Evolutionary conservation across 176 grass and related monocot species (phyloP).

Genomic region (Eleusine coracana): DNA sequence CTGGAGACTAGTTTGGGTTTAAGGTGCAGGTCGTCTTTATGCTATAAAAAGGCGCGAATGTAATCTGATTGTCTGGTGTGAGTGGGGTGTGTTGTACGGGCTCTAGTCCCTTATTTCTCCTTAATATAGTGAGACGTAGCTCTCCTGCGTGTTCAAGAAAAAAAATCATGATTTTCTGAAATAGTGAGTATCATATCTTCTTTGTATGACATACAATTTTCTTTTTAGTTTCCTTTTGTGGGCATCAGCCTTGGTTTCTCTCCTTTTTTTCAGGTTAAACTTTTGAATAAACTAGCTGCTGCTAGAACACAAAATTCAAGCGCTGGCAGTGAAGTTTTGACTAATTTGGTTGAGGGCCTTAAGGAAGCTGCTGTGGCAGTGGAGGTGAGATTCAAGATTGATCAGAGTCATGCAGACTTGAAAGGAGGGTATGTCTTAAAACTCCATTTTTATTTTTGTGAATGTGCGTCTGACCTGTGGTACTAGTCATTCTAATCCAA

Average conservation of each 20-base stretch:
- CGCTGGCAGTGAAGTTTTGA: conserved; percentile 72
- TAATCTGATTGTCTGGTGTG: too few species aligned
- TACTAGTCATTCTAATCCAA: background rate
- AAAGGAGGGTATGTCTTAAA: conserved; percentile 77
- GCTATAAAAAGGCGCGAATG: too few species aligned
- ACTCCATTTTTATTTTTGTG: conserved; percentile 13
- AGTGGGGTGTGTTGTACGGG: too few species aligned
- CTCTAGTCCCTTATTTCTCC: too few species aligned
- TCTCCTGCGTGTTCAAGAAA: too few species aligned
- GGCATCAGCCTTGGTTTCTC: background rate
- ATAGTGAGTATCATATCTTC: conserved; percentile 21
- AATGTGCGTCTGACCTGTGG: background rate
- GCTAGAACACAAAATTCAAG: conserved; percentile 67
- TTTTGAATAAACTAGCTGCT: conserved; percentile 92
- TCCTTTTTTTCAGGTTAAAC: conserved; percentile 70
- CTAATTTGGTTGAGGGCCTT: conserved; percentile 81
- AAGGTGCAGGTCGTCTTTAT: too few species aligned
- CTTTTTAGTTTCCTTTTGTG: background rate
- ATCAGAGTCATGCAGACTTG: conserved; percentile 83
- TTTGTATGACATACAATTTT: background rate
- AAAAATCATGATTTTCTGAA: conserved; percentile 4
- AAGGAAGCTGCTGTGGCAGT: conserved; percentile 71
- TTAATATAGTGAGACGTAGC: too few species aligned
- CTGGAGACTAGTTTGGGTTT: too few species aligned
- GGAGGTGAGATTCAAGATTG: conserved; percentile 93